Evolutionary conservation across 345 rosid species (phyloP).

Genomic region (Salix dunnii): DNA sequence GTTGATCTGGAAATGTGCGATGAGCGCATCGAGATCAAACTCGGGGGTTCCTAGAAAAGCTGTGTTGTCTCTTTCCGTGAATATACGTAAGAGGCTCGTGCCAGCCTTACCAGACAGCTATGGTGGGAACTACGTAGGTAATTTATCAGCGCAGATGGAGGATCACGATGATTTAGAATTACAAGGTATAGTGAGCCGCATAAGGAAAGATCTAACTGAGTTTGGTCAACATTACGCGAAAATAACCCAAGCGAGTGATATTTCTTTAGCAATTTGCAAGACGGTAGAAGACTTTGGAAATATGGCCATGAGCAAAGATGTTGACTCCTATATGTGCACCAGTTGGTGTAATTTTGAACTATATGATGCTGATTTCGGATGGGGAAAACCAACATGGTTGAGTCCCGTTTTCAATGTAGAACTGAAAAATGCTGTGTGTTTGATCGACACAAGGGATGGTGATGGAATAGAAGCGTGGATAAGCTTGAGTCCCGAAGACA

Average conservation of each 20-base stretch:
- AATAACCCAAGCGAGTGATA: neutral
- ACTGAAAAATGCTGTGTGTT: neutral
- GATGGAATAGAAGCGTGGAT: conserved; percentile 15
- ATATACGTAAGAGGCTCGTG: conserved; percentile 7
- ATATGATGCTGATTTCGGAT: conserved; percentile 15
- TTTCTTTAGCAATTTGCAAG: neutral
- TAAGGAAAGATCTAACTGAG: conserved; percentile 9
- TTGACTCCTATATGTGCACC: neutral
- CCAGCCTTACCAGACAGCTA: conserved; percentile 7
- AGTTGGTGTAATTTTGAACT: conserved; percentile 13
- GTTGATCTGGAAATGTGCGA: conserved; percentile 15
- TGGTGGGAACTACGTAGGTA: neutral
- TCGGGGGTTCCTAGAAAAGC: neutral
- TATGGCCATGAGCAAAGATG: neutral
- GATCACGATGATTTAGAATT: neutral
- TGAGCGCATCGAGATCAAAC: conserved; percentile 6
- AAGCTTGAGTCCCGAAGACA: conserved; percentile 5
- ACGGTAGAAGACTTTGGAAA: neutral
- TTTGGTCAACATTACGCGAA: conserved; percentile 2
- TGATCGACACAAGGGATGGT: conserved; percentile 14
- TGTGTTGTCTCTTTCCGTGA: neutral
- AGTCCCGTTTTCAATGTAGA: neutral
- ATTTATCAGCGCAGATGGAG: neutral
- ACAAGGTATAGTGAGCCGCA: neutral
- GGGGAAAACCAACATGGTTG: conserved; percentile 16